A percentile compares a stretch with the other conserved stretches of the same genome.
These are phyloP conservation scores for Teratosphaeria pseudoeucalypti DNA, from an alignment of 2,329 filamentous ascomycete species.

Conservation along the genomic window DNA sequence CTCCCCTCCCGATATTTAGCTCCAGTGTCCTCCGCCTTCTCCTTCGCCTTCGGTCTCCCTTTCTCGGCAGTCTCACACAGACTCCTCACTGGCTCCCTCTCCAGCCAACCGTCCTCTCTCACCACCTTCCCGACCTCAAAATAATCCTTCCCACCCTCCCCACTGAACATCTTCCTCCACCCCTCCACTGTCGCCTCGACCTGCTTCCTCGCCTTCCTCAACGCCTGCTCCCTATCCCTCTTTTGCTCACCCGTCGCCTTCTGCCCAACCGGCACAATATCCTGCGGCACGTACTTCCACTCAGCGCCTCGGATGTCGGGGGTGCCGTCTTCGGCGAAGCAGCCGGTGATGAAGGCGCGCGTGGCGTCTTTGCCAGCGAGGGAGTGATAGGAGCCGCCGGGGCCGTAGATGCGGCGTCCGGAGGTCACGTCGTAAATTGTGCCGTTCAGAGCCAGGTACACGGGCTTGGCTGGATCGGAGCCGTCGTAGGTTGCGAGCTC, in stretches of 20 bases:
- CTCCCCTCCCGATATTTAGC: slow-evolving; percentile 7
- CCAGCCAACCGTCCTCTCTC: slow-evolving; percentile 51
- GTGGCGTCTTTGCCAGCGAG: slow-evolving; percentile 82
- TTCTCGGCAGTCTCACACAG: slow-evolving; percentile 51
- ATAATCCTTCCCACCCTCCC: slow-evolving; percentile 65
- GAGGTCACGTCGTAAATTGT: slow-evolving; percentile 75
- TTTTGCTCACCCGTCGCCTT: slow-evolving; percentile 16
- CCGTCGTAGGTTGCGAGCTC: slow-evolving; percentile 72
- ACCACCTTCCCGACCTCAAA: slow-evolving; percentile 66
- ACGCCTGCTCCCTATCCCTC: slow-evolving; percentile 49
- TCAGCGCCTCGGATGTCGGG: slow-evolving; percentile 81
- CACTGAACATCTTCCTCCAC: slow-evolving; percentile 72
- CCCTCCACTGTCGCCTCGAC: slow-evolving; percentile 60
- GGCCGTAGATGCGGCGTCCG: slow-evolving; percentile 42
- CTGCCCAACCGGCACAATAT: slow-evolving; percentile 24
- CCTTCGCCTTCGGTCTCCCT: slow-evolving; percentile 42
- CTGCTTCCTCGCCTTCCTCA: slow-evolving; percentile 51
- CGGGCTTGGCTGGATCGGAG: slow-evolving; percentile 59
- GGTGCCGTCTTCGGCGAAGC: slow-evolving; percentile 76
- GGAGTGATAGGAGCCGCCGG: slow-evolving; percentile 75
- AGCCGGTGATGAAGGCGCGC: slow-evolving; percentile 83
- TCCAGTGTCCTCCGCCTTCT: slow-evolving; percentile 10
- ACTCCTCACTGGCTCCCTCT: slow-evolving; percentile 34
- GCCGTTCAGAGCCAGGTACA: slow-evolving; percentile 85
- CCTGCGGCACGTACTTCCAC: slow-evolving; percentile 64